Evolutionary conservation across 495 filamentous ascomycete species (phyloP), one percentile per base, ranked within the genome.

Genomic region (Aspergillus haitiensis): DNA sequence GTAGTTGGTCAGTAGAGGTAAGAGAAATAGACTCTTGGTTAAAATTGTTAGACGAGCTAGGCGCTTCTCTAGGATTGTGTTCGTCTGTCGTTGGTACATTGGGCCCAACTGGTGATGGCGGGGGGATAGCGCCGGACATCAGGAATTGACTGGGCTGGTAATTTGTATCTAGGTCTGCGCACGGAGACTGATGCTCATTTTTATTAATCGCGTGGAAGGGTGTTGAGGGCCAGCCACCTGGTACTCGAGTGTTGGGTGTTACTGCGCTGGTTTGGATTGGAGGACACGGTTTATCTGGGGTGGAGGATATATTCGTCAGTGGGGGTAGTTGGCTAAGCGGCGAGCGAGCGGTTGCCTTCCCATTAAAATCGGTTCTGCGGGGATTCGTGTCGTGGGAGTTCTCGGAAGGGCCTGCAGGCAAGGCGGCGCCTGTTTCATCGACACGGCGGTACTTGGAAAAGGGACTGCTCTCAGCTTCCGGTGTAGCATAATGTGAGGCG

Each of bases 401-500:
- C 2, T 48, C 39, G 7, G 11, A 8, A 49, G 42, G 21, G 11
- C 15, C 42, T 40, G 21, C 7, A 36, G 12, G 31, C 7, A 31
- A 37, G 15, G 12, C 49, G 27, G 12, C 15, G 12, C 9, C 34
- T 42, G 55, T 39, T 16, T n/a, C 27, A 21, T 39, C 59, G 2
- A 59, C 39, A 42, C 64, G 60, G 35, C 64, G 60, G 36, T 61
- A 63, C 35, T 66, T 66, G 9, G 34, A 15, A 5, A 31, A 47
- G 2, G 51, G 21, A 18, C 33, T 35, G n/a, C 6, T 36, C 6
- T 33, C 36, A 27, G 42, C 32, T 8, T 64, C 54, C 1, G 49
- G 11, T 5, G 40, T 32, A 27, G 13, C 10, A 10, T 16, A 6
- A 13, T 45, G 10, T 18, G 13, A 35, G 1, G 45, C 8, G 12